phyloP scores from a whole-genome alignment of 2,329 filamentous ascomycete species.

The Falciphora oryzae region DNA sequence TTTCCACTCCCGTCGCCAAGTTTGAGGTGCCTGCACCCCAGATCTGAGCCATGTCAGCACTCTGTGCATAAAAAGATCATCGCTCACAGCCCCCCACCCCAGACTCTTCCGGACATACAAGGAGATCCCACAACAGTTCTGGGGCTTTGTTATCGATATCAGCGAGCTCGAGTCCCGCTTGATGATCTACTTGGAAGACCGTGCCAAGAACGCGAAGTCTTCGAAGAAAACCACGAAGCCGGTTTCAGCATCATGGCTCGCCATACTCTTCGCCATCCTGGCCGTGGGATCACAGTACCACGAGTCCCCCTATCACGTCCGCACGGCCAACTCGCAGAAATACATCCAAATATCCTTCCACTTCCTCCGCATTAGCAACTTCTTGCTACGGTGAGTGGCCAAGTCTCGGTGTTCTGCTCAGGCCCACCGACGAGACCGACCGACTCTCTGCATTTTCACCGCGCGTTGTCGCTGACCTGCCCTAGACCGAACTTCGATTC shows the following conservation, averaged over 20 bases:
- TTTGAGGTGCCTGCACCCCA: background rate
- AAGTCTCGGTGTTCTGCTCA: no score
- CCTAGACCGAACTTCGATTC: constrained; percentile 57
- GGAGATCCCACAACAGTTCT: constrained; percentile 61
- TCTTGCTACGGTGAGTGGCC: constrained; percentile 45
- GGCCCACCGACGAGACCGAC: no score
- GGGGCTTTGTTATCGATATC: constrained; percentile 62
- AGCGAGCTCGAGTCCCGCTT: constrained; percentile 59
- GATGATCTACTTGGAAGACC: constrained; percentile 60
- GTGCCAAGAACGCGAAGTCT: constrained; percentile 48
- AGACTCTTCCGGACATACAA: constrained; percentile 62
- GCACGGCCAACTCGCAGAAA: constrained; percentile 53
- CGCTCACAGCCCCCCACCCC: background rate
- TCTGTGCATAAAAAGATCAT: background rate
- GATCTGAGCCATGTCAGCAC: background rate
- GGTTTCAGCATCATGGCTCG: constrained; percentile 60
- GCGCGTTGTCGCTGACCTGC: background rate
- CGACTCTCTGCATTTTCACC: constrained; percentile 10
- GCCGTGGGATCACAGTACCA: constrained; percentile 63
- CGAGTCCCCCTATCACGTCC: constrained; percentile 56
- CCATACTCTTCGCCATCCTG: constrained; percentile 59
- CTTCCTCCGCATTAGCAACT: constrained; percentile 58
- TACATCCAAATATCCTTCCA: constrained; percentile 61
- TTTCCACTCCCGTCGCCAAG: background rate
- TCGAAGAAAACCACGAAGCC: constrained; percentile 40